Evolutionary conservation across 352 stramenopile species (phyloP), one percentile per base, ranked within the genome.

Genomic region (Pythium aquatile): DNA sequence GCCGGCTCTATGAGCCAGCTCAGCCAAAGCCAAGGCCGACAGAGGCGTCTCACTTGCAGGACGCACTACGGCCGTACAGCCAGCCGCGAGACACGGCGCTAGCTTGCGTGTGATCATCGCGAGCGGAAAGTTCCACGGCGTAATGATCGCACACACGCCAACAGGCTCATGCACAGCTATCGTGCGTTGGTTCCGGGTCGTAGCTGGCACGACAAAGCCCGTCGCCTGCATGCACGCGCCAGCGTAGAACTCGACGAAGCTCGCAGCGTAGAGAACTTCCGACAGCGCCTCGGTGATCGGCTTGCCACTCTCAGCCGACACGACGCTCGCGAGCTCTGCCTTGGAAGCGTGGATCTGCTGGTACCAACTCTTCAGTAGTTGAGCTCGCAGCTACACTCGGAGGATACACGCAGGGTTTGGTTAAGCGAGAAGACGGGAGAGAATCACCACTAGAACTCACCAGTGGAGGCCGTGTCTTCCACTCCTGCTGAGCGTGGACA

Each of bases 21-120:
- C 87, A 11, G 85, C 81, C 5, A 99, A 68, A 14, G 94, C 93
- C 48, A 99, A 78, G 9, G 97, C 95, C 13, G 93, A 98, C 33
- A 99, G 68, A 11, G 97, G 98, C 30, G 97, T 99, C 63, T 98
- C 76, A 13, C 97, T 94, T n/a, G 93, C 90, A 39, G 98, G 97
- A 68, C 99, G 99, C 3, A 99, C 73, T 5, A 99, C 87, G 5
- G 90, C 84, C 1, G 96, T 97, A 74, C 97, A 99, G 14, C 98
- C 97, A 1, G 93, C 92, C 6, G 92, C 89, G 13, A 99, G 71
- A 53, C 96, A 98, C 2, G 96, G 95, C 5, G 77, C 96, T 10
- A 98, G 82, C 73, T 99, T 99, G 20, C 97, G 85, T 20, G 97
- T 98, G 63, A 99, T 98, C 98, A 99, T 99, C 6, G 96, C 97